Evolutionary conservation across 2,329 filamentous ascomycete species (phyloP).

Genomic region (Macroventuria anomochaeta): DNA sequence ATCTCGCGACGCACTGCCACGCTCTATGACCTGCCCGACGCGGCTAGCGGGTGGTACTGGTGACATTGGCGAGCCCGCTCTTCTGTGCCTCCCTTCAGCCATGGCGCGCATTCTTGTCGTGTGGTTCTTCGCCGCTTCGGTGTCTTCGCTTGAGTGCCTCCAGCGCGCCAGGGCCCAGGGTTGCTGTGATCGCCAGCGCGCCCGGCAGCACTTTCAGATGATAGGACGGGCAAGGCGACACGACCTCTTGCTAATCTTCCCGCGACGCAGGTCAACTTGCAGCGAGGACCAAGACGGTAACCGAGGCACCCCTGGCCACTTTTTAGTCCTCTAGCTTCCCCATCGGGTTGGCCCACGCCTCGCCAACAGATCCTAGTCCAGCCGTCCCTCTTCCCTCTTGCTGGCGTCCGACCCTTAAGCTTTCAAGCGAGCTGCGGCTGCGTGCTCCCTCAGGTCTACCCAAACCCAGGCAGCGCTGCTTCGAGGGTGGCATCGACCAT

Average conservation of each 20-base stretch:
- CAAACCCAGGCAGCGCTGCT: slow-evolving; percentile 29
- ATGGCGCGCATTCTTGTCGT: slow-evolving; percentile 25
- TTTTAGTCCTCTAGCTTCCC: slow-evolving; percentile 14
- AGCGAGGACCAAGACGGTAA: slow-evolving; percentile 13
- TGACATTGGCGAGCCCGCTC: neutral
- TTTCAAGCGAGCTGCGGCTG: slow-evolving; percentile 30
- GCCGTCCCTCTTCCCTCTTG: slow-evolving; percentile 19
- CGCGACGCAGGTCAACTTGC: slow-evolving; percentile 21
- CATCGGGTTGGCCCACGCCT: slow-evolving; percentile 25
- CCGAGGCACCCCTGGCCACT: slow-evolving; percentile 29
- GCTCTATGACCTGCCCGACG: slow-evolving; percentile 29
- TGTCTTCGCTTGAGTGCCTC: neutral
- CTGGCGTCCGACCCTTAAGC: slow-evolving; percentile 23
- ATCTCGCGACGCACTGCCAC: slow-evolving; percentile 25
- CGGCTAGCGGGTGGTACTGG: slow-evolving; percentile 24
- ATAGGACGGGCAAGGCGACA: slow-evolving; percentile 6
- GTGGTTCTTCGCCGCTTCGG: slow-evolving; percentile 11
- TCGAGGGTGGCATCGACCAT: slow-evolving; percentile 32
- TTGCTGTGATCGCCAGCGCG: neutral
- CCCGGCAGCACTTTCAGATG: neutral
- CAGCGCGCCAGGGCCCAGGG: slow-evolving; percentile 1
- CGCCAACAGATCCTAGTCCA: slow-evolving; percentile 34
- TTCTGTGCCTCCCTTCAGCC: slow-evolving; percentile 1
- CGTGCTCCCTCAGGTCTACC: slow-evolving; percentile 23
- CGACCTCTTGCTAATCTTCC: slow-evolving; percentile 22